Conservation (phyloP, 306 rosid species). For the Quillaja saponaria region DNA sequence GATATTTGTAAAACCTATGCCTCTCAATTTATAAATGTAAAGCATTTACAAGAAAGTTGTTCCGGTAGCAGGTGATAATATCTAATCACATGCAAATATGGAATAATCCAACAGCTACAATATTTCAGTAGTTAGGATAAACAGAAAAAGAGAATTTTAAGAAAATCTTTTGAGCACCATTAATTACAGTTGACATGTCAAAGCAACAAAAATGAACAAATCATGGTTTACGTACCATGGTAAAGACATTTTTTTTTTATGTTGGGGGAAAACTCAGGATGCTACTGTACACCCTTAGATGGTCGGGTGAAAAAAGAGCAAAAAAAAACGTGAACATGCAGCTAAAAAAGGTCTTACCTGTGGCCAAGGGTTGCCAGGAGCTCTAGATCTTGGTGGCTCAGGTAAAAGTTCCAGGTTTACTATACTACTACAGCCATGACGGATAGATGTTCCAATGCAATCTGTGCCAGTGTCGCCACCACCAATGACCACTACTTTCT, state of each 20-base stretch:
- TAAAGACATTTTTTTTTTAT: no score
- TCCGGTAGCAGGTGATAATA: not conserved
- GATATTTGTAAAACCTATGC: not conserved
- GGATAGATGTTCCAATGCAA: constrained; percentile 93
- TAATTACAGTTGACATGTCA: no score
- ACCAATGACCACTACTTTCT: constrained; percentile 91
- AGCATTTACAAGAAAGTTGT: not conserved
- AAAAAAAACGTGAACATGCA: no score
- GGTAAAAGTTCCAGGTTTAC: constrained; percentile 78
- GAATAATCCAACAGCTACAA: not conserved
- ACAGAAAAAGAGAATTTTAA: no score
- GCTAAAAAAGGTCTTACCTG: constrained; percentile 50
- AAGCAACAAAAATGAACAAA: no score
- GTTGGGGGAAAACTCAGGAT: no score
- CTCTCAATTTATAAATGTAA: not conserved
- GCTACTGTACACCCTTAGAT: no score
- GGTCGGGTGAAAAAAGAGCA: no score
- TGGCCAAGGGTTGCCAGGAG: constrained; percentile 98
- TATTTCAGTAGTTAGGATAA: no score
- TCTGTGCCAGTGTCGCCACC: constrained; percentile 99
- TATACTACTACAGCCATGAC: constrained; percentile 79
- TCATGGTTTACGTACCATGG: no score
- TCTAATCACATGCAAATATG: constrained; percentile 9
- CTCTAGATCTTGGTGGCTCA: constrained; percentile 79
- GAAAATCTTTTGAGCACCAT: no score